Conservation (phyloP, 768 basidiomycete genomes). For the Leccinum uliginosum region DNA sequence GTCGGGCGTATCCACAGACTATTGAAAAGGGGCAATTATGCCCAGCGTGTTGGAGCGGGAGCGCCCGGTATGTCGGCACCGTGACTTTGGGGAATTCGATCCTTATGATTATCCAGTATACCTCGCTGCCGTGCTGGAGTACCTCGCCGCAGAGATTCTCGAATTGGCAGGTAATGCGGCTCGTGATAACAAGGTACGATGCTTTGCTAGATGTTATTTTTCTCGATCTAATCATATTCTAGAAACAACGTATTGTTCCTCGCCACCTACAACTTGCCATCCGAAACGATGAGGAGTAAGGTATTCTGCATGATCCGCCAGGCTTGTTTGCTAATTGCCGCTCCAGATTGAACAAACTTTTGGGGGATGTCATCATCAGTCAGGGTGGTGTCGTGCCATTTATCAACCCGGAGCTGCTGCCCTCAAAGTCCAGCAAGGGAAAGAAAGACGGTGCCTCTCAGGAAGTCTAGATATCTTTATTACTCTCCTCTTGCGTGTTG, state of each 20-base stretch:
- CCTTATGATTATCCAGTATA: constrained; percentile 47
- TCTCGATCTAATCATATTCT: not conserved
- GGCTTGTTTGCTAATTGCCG: not conserved
- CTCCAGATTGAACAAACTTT: constrained; percentile 49
- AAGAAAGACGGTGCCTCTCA: constrained; percentile 49
- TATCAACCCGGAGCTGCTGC: constrained; percentile 49
- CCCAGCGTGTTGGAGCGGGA: constrained; percentile 63
- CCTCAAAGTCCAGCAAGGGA: constrained; percentile 43
- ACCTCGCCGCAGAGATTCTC: constrained; percentile 81
- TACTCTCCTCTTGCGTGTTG: not conserved
- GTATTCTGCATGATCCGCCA: constrained; percentile 1
- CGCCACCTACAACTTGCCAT: constrained; percentile 74
- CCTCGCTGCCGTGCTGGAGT: constrained; percentile 82
- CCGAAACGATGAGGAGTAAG: constrained; percentile 70
- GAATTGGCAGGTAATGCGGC: constrained; percentile 81
- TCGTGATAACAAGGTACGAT: constrained; percentile 59
- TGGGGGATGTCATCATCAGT: constrained; percentile 63
- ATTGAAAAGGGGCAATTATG: constrained; percentile 70
- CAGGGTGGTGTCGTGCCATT: constrained; percentile 75
- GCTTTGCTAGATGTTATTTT: not conserved
- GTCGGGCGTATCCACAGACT: constrained; percentile 81
- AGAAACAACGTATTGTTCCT: constrained; percentile 77
- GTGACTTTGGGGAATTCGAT: not conserved
- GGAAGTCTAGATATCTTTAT: constrained; percentile 37
- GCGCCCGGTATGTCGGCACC: constrained; percentile 52